phyloP scores from a whole-genome alignment of 208 protist genomes.

The Pavlovales sp. region DNA sequence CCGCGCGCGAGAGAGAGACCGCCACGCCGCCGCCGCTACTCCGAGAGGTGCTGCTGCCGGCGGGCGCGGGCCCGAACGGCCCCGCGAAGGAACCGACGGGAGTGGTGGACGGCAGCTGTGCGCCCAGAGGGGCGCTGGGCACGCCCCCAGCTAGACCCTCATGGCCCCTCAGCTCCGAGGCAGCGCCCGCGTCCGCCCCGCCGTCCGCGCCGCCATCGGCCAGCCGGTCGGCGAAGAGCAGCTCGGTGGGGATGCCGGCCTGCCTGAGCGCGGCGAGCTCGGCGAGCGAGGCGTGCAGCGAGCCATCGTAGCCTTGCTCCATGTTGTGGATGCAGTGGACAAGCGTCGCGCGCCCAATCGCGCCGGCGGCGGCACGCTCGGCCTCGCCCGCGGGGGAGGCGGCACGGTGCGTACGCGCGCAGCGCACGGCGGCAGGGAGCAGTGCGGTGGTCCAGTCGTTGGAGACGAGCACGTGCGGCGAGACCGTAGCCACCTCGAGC shows the following conservation, averaged over 20 bases:
- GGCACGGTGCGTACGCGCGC: neutral
- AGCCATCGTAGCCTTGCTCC: conserved; percentile 17
- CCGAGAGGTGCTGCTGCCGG: neutral
- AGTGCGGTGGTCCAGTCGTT: conserved; percentile 29
- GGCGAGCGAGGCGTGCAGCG: neutral
- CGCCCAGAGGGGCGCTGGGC: too few species aligned
- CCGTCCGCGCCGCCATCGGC: too few species aligned
- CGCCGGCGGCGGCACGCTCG: neutral
- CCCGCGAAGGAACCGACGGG: too few species aligned
- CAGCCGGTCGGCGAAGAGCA: neutral
- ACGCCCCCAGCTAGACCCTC: too few species aligned
- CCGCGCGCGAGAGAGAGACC: conserved; percentile 1
- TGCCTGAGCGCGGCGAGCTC: neutral
- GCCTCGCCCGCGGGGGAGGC: neutral
- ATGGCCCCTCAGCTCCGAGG: too few species aligned
- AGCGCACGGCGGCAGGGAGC: neutral
- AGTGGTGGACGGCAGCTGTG: too few species aligned
- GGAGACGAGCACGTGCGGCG: neutral
- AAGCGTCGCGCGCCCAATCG: neutral
- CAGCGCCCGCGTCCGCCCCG: too few species aligned
- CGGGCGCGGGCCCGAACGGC: too few species aligned
- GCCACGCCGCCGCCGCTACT: neutral
- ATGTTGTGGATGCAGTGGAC: conserved; percentile 15
- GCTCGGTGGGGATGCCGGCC: neutral
- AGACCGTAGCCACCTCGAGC: neutral